These are phyloP conservation scores for Fusarium mangiferae DNA, from an alignment of 2,329 filamentous ascomycete species.

Conservation along the genomic window DNA sequence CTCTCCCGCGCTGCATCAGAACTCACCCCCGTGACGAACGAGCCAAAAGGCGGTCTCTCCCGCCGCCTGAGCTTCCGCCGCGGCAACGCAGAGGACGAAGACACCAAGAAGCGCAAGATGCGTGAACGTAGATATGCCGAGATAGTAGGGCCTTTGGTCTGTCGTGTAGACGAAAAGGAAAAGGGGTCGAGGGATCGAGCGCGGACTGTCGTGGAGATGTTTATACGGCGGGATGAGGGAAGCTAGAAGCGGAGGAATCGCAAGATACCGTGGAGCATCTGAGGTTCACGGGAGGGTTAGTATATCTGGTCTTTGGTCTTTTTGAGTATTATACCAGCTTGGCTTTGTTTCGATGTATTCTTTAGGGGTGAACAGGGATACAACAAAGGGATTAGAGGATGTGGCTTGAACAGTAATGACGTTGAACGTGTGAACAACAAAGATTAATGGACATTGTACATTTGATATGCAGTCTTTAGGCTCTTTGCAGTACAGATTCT, in stretches of 20 bases:
- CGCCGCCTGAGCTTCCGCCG: constrained; percentile 60
- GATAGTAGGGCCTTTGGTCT: constrained; percentile 71
- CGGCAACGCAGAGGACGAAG: constrained; percentile 44
- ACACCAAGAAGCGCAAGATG: constrained; percentile 59
- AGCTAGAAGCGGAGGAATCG: constrained; percentile 44
- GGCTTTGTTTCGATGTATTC: constrained; percentile 15
- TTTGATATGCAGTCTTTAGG: not conserved
- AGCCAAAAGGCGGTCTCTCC: constrained; percentile 47
- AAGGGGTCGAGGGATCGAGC: constrained; percentile 71
- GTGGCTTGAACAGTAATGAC: not conserved
- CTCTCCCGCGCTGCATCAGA: constrained; percentile 66
- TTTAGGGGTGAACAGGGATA: not conserved
- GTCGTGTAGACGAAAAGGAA: constrained; percentile 67
- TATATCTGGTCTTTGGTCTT: constrained; percentile 23
- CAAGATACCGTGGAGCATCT: constrained; percentile 30
- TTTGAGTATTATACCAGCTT: constrained; percentile 21
- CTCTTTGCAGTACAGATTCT: not conserved
- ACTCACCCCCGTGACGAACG: constrained; percentile 54
- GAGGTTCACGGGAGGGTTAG: constrained; percentile 9
- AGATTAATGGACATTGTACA: not conserved
- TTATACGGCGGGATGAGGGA: constrained; percentile 55
- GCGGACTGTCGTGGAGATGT: constrained; percentile 75
- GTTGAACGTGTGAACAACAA: not conserved
- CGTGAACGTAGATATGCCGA: constrained; percentile 72
- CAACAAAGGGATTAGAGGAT: constrained; percentile 9